Base-by-base conservation (phyloP, 345 rosid species). In the Tarenaya hassleriana region DNA sequence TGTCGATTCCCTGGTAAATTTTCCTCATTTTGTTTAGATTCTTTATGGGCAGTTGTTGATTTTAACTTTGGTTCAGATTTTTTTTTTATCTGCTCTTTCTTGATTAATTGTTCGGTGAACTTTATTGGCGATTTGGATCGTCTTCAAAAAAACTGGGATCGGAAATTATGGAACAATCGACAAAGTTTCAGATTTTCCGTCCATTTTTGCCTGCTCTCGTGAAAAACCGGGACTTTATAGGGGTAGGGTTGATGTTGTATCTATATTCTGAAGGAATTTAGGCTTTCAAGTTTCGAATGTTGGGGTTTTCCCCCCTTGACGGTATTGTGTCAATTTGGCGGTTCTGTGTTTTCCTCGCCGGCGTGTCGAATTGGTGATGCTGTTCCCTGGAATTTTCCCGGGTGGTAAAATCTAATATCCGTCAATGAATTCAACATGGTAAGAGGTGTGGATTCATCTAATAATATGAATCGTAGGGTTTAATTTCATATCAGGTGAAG, bases 1-100 rank as follows among this genome's bases (percentile, higher is more conserved):
- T 56, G 31, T 33, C 20, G 18, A 19, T 56, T 52, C 33, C 32
- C 2, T 16, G 63, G 64, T 52, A 12, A 39, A 33, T 12, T 11
- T 7, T n/a, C n/a, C n/a, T n/a, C n/a, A n/a, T n/a, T n/a, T n/a
- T n/a, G n/a, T n/a, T n/a, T n/a, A n/a, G n/a, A n/a, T 18, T 24
- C 5, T 16, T 7, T 1, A n/a, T 1, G 29, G 3, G 10, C 12
- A 16, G 0, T 19, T 8, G 20, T 32, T 13, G 31, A 47, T 20
- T 17, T 48, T 12, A 4, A 13, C 16, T 42, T 10, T 40, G 52
- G 18, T 34, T 50, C 24, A 17, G 42, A 40, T 27, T 41, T 33
- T 38, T 27, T 27, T 37, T 17, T 18, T 40, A 29, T 11, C 33
- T 32, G 9, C 34, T n/a, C n/a, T n/a, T n/a, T n/a, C n/a, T 24